phyloP scores from a whole-genome alignment of 805 yeast genomes.

The Priceomyces melissophilus region DNA sequence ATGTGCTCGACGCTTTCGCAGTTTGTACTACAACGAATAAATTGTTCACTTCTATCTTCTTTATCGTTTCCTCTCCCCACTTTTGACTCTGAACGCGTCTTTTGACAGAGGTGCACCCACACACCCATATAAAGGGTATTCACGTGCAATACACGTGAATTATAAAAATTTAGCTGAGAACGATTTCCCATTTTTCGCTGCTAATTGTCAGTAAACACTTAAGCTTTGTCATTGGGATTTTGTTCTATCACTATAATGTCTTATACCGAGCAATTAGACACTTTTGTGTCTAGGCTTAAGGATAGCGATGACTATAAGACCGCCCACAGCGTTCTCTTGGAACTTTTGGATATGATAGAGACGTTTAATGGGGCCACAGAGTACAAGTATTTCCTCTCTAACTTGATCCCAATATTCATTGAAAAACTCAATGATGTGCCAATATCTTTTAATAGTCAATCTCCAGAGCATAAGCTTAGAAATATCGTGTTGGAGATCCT shows the following conservation, averaged over 20 bases:
- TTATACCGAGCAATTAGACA: slow-evolving; percentile 57
- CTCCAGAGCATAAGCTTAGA: slow-evolving; percentile 77
- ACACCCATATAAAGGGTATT: too few species aligned
- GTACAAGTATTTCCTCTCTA: slow-evolving; percentile 70
- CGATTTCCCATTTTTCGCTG: slow-evolving; percentile 19
- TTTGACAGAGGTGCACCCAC: too few species aligned
- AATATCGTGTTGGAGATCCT: slow-evolving; percentile 73
- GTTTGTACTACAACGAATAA: too few species aligned
- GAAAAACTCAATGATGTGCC: slow-evolving; percentile 64
- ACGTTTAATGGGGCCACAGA: slow-evolving; percentile 78
- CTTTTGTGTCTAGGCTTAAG: slow-evolving; percentile 62
- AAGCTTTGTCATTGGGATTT: too few species aligned
- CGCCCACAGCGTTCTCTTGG: slow-evolving; percentile 70
- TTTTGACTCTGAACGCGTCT: too few species aligned
- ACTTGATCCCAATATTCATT: slow-evolving; percentile 67
- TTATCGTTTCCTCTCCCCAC: too few species aligned
- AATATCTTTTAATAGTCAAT: slow-evolving; percentile 59
- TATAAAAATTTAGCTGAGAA: slow-evolving; percentile 9
- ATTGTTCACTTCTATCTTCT: too few species aligned
- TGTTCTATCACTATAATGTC: too few species aligned
- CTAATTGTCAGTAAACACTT: too few species aligned
- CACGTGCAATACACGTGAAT: slow-evolving; percentile 5
- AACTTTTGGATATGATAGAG: slow-evolving; percentile 83
- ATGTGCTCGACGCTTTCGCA: not conserved
- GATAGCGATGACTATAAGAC: slow-evolving; percentile 53